Conservation (phyloP, 2,329 filamentous ascomycete genomes). For the Fusarium cyanostomum region DNA sequence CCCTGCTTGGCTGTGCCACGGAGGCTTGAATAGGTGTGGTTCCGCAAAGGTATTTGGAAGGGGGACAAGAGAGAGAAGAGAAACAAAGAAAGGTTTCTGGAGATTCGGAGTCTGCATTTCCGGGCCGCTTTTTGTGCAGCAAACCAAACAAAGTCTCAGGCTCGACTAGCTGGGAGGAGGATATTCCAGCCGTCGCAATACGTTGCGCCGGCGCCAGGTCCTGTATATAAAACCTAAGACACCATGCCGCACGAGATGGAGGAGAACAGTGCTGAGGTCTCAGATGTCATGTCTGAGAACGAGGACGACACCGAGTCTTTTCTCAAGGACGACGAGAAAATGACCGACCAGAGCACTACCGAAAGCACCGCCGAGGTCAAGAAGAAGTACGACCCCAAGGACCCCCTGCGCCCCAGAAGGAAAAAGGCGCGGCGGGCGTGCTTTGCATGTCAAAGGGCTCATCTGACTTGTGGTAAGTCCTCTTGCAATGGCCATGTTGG, state of each 20-base stretch:
- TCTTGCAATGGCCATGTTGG: slow-evolving; percentile 14
- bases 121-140: slow-evolving; percentile 43
- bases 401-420: slow-evolving; percentile 85
- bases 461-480: slow-evolving; percentile 95
- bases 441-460: slow-evolving; percentile 95
- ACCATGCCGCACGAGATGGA: slow-evolving; percentile 66
- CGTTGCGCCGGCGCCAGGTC: slow-evolving; percentile 26
- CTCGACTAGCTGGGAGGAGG: slow-evolving; percentile 36
- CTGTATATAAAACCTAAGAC: slow-evolving; percentile 61
- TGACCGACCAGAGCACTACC: slow-evolving; percentile 59
- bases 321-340: slow-evolving; percentile 58
- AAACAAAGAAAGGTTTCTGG: slow-evolving; percentile 35
- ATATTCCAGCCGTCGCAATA: slow-evolving; percentile 33
- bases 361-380: slow-evolving; percentile 63
- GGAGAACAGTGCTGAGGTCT: slow-evolving; percentile 63
- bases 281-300: slow-evolving; percentile 68
- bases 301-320: slow-evolving; percentile 62
- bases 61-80: slow-evolving; percentile 33
- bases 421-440: slow-evolving; percentile 97
- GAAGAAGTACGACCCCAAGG: slow-evolving; percentile 84
- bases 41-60: slow-evolving; percentile 44
- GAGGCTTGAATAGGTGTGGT: slow-evolving; percentile 48
- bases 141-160: slow-evolving; percentile 27
- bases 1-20: slow-evolving; percentile 45
- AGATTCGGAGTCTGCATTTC: slow-evolving; percentile 46